These are phyloP conservation scores for Penicillium crustosum DNA, from an alignment of 2,329 filamentous ascomycete species.

Conservation along the genomic window DNA sequence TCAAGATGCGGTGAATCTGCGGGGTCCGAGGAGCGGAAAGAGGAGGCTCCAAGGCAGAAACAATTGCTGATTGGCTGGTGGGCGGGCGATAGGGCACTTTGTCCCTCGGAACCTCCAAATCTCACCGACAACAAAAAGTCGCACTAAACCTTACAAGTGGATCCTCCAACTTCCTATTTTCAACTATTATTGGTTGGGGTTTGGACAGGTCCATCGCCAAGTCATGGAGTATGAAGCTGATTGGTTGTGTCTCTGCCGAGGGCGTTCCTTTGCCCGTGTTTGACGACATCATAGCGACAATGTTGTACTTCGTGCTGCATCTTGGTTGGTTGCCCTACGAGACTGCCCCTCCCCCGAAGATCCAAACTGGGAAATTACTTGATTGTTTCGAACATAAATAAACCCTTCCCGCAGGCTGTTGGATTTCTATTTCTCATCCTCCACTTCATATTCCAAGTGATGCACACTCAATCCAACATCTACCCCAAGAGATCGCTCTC, in stretches of 20 bases:
- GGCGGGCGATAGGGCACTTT: conserved; percentile 2
- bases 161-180: background rate
- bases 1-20: conserved; percentile 23
- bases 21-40: conserved; percentile 11
- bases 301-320: background rate
- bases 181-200: conserved; percentile 12
- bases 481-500: conserved; percentile 22
- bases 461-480: conserved; percentile 17
- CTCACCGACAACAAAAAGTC: conserved; percentile 20
- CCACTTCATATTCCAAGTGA: conserved; percentile 12
- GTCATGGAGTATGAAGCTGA: background rate
- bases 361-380: background rate
- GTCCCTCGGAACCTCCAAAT: background rate
- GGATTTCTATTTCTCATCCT: background rate
- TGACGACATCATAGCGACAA: conserved; percentile 8
- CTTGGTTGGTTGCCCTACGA: conserved; percentile 28
- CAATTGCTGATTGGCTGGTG: conserved; percentile 15
- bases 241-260: conserved; percentile 7
- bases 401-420: background rate
- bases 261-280: background rate
- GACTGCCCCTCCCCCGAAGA: background rate
- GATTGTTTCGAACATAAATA: conserved; percentile 20
- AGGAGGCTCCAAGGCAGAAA: conserved; percentile 25
- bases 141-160: conserved; percentile 31
- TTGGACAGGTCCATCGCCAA: conserved; percentile 4